These are phyloP conservation scores for Phellopilus nigrolimitatus DNA, from an alignment of 1,284 basidiomycete genomes.

Conservation along the genomic window DNA sequence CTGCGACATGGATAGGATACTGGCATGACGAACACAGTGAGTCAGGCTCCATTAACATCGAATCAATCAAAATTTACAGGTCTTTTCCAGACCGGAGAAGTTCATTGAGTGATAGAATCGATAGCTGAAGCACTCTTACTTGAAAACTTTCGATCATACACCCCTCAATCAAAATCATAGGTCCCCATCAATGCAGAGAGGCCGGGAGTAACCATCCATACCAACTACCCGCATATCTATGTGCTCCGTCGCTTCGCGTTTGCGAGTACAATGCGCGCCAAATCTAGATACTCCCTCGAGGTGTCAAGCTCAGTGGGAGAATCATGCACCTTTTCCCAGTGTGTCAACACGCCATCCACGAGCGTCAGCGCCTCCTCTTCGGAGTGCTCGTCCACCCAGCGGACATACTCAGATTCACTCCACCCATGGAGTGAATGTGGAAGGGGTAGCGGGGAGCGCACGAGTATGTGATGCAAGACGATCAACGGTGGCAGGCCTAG, in stretches of 20 bases:
- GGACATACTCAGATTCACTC: conserved; percentile 90
- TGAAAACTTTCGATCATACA: no score
- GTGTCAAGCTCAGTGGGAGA: conserved; percentile 41
- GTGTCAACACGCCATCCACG: conserved; percentile 61
- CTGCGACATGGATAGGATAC: no score
- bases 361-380: conserved; percentile 68
- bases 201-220: no score
- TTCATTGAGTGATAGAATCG: no score
- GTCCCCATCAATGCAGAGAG: no score
- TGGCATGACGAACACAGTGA: no score
- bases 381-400: conserved; percentile 79
- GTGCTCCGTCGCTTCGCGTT: conserved; percentile 27
- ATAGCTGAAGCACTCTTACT: no score
- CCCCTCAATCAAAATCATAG: no score
- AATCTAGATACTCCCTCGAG: conserved; percentile 52
- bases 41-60: no score
- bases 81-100: no score
- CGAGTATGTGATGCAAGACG: conserved; percentile 87
- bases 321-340: conserved; percentile 68
- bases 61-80: no score
- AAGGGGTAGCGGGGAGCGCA: conserved; percentile 80
- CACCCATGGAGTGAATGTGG: conserved; percentile 87
- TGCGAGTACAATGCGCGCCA: conserved; percentile 58
- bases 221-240: neutral
- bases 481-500: conserved; percentile 74